Evolutionary conservation across 805 yeast genomes (phyloP).

Genomic region (Candida pseudofarinosa): DNA sequence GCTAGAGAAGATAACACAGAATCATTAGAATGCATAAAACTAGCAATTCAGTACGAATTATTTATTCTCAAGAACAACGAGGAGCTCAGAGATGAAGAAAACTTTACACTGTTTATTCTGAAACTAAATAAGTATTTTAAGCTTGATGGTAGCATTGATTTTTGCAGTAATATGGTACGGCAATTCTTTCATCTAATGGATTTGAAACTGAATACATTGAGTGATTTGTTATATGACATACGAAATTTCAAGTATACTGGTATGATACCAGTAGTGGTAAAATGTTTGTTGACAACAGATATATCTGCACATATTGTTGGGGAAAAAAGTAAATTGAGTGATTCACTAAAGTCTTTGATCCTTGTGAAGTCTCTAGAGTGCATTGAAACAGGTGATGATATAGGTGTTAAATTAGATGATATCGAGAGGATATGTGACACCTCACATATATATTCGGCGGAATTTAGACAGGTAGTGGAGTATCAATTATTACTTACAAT

Average conservation of each 20-base stretch:
- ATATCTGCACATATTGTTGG: conserved; percentile 7
- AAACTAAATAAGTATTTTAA: conserved; percentile 1
- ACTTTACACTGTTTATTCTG: conserved; percentile 5
- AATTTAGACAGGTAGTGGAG: background rate
- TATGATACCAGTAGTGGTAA: conserved; percentile 13
- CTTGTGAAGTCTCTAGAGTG: conserved; percentile 14
- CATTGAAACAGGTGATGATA: conserved; percentile 16
- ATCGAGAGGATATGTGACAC: conserved; percentile 8
- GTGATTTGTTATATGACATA: background rate
- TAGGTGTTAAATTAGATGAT: conserved; percentile 15
- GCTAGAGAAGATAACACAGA: conserved; percentile 21
- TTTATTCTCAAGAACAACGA: conserved; percentile 7
- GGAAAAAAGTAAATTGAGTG: conserved; percentile 4
- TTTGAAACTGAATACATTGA: background rate
- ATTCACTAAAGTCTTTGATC: conserved; percentile 13
- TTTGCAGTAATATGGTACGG: background rate
- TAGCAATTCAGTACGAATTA: conserved; percentile 29
- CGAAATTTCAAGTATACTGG: conserved; percentile 12
- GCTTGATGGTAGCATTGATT: conserved; percentile 3
- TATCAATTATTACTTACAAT: background rate
- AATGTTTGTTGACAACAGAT: conserved; percentile 1
- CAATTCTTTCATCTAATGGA: conserved; percentile 3
- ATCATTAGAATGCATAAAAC: conserved; percentile 8
- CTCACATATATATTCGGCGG: conserved; percentile 3
- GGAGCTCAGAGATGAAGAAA: background rate